phyloP scores from a whole-genome alignment of 495 filamentous ascomycete species.

The Penicillium crystallinum region DNA sequence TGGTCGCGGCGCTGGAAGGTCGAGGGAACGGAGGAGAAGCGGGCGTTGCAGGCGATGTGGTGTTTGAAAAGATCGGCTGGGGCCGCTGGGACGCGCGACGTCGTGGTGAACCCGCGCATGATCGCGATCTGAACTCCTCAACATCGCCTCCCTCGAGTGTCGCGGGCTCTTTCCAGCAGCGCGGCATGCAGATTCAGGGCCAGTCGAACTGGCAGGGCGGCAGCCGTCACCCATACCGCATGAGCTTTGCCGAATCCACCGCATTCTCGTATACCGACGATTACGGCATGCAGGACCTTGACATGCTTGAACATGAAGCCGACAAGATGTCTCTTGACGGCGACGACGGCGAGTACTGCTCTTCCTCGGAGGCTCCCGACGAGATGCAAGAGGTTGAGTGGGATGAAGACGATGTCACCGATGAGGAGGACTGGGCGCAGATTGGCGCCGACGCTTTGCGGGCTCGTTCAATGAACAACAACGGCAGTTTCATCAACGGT shows the following conservation, averaged over 20 bases:
- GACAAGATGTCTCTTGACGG: slow-evolving; percentile 96
- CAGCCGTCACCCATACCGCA: slow-evolving; percentile 43
- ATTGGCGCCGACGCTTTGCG: slow-evolving; percentile 83
- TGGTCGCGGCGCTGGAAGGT: slow-evolving; percentile 78
- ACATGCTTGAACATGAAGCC: slow-evolving; percentile 78
- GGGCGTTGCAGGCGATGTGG: slow-evolving; percentile 67
- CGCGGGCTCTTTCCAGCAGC: slow-evolving; percentile 46
- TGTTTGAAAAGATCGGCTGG: slow-evolving; percentile 97
- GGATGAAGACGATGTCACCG: slow-evolving; percentile 79
- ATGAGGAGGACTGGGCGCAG: slow-evolving; percentile 94
- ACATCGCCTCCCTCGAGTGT: slow-evolving; percentile 46
- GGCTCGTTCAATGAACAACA: slow-evolving; percentile 55
- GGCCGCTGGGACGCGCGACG: slow-evolving; percentile 87
- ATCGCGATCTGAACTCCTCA: slow-evolving; percentile 28
- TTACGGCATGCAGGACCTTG: slow-evolving; percentile 49
- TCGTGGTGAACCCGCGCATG: slow-evolving; percentile 58
- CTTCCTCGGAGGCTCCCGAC: slow-evolving; percentile 68
- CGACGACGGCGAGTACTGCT: slow-evolving; percentile 58
- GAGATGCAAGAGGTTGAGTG: slow-evolving; percentile 58
- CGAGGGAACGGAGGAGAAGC: slow-evolving; percentile 59
- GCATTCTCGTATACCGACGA: slow-evolving; percentile 70
- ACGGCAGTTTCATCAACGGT: slow-evolving; percentile 29
- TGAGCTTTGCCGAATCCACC: slow-evolving; percentile 64
- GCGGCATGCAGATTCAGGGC: slow-evolving; percentile 60
- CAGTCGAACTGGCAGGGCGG: slow-evolving; percentile 38